Base-by-base conservation (phyloP, 257 asterid genomes). In the Apocynum venetum region DNA sequence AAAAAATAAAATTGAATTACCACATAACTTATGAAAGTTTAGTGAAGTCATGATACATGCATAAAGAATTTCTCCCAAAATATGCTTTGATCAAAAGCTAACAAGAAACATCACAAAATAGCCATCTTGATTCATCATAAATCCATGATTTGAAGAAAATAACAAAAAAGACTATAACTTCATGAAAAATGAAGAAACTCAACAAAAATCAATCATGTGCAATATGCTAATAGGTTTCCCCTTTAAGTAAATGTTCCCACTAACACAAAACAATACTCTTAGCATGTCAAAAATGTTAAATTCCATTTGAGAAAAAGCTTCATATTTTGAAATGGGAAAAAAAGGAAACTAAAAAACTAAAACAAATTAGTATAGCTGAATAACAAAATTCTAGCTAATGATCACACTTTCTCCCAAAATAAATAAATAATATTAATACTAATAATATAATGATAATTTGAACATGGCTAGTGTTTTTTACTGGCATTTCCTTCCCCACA, bases 111-210 rank as follows among this genome's bases (percentile, higher is more conserved):
- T 92, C 98, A 80, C 97, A 92, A 84, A 94, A 94, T 49, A 92
- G 83, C 80, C 95, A 89, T 87, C 92, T 94, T 69, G 88, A 87
- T 89, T 94, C 97, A 80, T 94, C 98, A 68, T 94, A 94, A 80
- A 94, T 89, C 98, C 98, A 94, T 82, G 31, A 25, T 97, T 94
- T 95, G 77, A 85, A 80, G 68, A 86, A 46, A 71, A 75, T 20
- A 7, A 40, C 40, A n/a, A 72, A 41, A 46, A 74, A 40, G 64
- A 55, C 41, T 20, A 6, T 46, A 46, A 44, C 15, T 35, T 51
- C 5, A 61, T n/a, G 48, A 59, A 20, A n/a, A 71, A 31, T 57
- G 19, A 52, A n/a, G 1, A 49, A 64, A 44, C 31, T 25, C 31
- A 25, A 25, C 31, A 40, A 7, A 43, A n/a, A 51, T 20, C 19